Evolutionary conservation across 352 stramenopile species (phyloP), one percentile per base, ranked within the genome.

Genomic region (Globisporangium barbulae): DNA sequence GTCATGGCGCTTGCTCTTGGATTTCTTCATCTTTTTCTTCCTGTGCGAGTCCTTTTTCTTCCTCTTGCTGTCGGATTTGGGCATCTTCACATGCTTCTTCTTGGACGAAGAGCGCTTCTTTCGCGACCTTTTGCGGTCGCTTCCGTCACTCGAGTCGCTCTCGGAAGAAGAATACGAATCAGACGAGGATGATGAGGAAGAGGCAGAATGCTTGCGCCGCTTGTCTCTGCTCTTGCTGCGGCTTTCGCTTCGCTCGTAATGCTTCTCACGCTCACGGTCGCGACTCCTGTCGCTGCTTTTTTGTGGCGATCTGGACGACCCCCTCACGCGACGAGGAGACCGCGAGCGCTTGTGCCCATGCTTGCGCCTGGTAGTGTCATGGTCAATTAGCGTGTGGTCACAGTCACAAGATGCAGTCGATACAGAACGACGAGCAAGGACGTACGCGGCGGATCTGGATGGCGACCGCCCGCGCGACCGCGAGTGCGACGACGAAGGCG

Each of bases 1-100:
- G 9, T 63, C 55, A 13, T 49, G 54, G 37, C 70, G 67, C 39
- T 73, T 71, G 49, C 65, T 79, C 49, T 65, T 73, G n/a, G 65
- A 67, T 59, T 74, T 76, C 35, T 68, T 73, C 55, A 73, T 77
- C 33, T 74, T 71, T 31, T 68, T 70, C 45, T 79, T 74, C 67
- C 76, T 73, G 35, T 64, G 52, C 17, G 28, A 56, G 15, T 73
- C 68, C 52, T 84, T 78, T 52, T 79, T 83, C 31, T 71, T 71
- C 30, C 76, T 67, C 10, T 72, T 69, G 10, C 49, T 69, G 8
- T 64, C 47, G 31, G 35, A 74, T 47, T 71, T 82, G 44, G 57
- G 42, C 19, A 79, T 88, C 39, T 56, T 61, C 9, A 7, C 37
- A 25, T 44, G 62, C 25, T 79, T 74, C 53, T 83, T 88, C 59